Base-by-base conservation (phyloP, 495 filamentous ascomycete species). In the Endocarpon pusillum region DNA sequence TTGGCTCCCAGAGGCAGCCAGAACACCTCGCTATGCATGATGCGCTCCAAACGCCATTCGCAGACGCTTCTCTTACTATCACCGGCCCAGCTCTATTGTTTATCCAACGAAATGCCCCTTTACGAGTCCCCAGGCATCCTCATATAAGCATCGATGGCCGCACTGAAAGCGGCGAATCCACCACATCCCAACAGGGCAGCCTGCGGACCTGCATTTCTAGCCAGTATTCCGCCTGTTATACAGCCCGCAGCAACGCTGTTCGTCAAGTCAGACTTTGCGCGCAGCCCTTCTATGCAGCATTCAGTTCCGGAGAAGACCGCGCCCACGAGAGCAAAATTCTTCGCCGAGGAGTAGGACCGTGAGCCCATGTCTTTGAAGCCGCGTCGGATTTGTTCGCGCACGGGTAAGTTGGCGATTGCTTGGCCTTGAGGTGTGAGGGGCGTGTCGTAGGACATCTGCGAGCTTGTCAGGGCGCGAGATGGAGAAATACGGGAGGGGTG, bases 301-400 rank as follows among this genome's bases (percentile, higher is more conserved):
- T 97, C 89, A 9, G 86, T 92, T 16, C 89, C 91, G 11, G 71
- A 64, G 58, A 87, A 97, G 6, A 96, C 67, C 0, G 83, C 79
- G 32, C 89, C 89, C 28, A 97, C 77, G 28, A 79, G 69, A 18
- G 80, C 91, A 57, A 97, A 97, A 55, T 93, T 94, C 61, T 91
- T 91, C 12, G 85, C 89, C 4, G 77, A 81, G 46, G 75, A 78
- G 57, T 63, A 89, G 11, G 81, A 81, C 8, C 86, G 73, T 27
- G 65, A 44, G 31, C 86, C 86, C 84, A 96, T 94, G 54, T 97
- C 89, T 45, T 77, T 81, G 62, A 97, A 86, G 17, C 89, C 89
- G 49, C 59, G 52, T 34, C 67, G 70, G 17, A 96, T 58, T 56
- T 94, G 89, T 49, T 94, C 67, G 16, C 72, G 67, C 36, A 84